These are phyloP conservation scores for Colletotrichum tropicicola DNA, from an alignment of 2,329 filamentous ascomycete species.

Conservation along the genomic window DNA sequence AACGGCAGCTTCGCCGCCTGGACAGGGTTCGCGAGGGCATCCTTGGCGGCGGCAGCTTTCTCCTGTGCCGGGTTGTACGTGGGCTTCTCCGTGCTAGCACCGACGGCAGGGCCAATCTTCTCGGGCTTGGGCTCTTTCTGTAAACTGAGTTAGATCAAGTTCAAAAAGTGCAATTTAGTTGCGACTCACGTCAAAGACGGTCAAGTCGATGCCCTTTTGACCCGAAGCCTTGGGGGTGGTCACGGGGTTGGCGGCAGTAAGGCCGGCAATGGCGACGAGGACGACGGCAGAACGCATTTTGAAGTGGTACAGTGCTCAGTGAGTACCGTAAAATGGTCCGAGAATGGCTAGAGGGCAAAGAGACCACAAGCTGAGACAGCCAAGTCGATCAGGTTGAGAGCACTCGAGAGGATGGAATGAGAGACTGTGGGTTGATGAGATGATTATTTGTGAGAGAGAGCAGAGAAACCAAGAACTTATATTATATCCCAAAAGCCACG, in stretches of 20 bases:
- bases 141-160: not conserved
- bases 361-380: too few species aligned
- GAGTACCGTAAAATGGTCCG: not conserved
- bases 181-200: constrained; percentile 4
- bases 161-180: too few species aligned
- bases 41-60: not conserved
- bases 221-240: not conserved
- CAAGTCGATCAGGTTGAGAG: too few species aligned
- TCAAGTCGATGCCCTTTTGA: constrained; percentile 11
- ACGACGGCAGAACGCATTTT: constrained; percentile 13
- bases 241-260: constrained; percentile 3
- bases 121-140: not conserved
- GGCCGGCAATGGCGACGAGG: constrained; percentile 5
- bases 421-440: not conserved
- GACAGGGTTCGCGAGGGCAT: not conserved
- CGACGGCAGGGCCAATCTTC: constrained; percentile 20
- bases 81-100: not conserved
- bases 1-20: not conserved
- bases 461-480: not conserved
- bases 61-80: constrained; percentile 2
- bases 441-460: not conserved
- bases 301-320: not conserved
- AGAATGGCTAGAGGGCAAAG: too few species aligned
- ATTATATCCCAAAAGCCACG: not conserved
- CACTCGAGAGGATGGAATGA: not conserved